Conservation (phyloP, 306 rosid genomes). For the apple (Malus domestica) region ASM211411v1 NC_041803.1:2353501-2354000, state of each 20-base stretch:
- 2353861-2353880: constrained; percentile 48
- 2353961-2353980: too few relatives aligned
- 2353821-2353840: not conserved
- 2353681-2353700: not conserved
- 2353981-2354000: too few relatives aligned
- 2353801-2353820: not conserved
- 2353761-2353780: not conserved
- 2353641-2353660: not conserved
- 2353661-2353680: not conserved
- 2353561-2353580: too few relatives aligned
- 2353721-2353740: not conserved
- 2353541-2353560: too few relatives aligned
- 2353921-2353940: constrained; percentile 29
- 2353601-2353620: not conserved
- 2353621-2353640: not conserved
- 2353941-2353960: too few relatives aligned
- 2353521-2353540: too few relatives aligned
- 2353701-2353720: not conserved
- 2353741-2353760: not conserved
- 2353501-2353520: too few relatives aligned
- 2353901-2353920: constrained; percentile 92
- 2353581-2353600: too few relatives aligned
- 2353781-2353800: not conserved
- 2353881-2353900: constrained; percentile 84
- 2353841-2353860: constrained; percentile 4